A percentile compares a stretch with the other conserved stretches of the same genome.
Evolutionary conservation across 2,329 filamentous ascomycete genomes (phyloP).

Genomic region (Dryadomyces quercivorus): DNA sequence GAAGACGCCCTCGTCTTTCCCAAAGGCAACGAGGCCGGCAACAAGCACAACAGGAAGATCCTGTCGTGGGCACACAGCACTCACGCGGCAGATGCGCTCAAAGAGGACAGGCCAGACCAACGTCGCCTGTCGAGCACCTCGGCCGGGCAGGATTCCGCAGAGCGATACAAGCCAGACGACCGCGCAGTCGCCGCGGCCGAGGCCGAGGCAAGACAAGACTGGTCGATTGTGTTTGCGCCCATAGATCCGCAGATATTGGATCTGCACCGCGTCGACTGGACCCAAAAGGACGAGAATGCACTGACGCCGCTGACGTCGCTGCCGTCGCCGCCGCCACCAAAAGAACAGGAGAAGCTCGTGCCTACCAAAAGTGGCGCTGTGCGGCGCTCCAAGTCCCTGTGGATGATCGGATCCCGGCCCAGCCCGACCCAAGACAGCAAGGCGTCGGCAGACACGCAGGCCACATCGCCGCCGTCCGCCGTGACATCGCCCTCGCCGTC

Average conservation of each 20-base stretch:
- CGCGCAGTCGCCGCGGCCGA: not conserved
- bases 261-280: constrained; percentile 42
- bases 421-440: not conserved
- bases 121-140: not conserved
- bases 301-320: not conserved
- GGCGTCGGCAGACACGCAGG: not conserved
- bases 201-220: not conserved
- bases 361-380: not conserved
- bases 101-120: not conserved
- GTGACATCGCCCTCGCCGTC: not conserved
- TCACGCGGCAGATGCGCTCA: not conserved
- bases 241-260: constrained; percentile 12
- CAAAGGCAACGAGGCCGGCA: not conserved
- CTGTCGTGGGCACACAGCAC: not conserved
- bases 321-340: too few relatives aligned
- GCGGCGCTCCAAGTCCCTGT: constrained; percentile 29
- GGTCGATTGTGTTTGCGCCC: not conserved
- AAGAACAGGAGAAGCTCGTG: not conserved
- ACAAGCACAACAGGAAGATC: not conserved
- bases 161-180: not conserved
- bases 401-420: constrained; percentile 30
- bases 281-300: constrained; percentile 38
- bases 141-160: not conserved
- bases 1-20: not conserved
- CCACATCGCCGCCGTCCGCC: not conserved